phyloP scores from a whole-genome alignment of 2,329 filamentous ascomycete species.

The Tricladium varicosporioides region DNA sequence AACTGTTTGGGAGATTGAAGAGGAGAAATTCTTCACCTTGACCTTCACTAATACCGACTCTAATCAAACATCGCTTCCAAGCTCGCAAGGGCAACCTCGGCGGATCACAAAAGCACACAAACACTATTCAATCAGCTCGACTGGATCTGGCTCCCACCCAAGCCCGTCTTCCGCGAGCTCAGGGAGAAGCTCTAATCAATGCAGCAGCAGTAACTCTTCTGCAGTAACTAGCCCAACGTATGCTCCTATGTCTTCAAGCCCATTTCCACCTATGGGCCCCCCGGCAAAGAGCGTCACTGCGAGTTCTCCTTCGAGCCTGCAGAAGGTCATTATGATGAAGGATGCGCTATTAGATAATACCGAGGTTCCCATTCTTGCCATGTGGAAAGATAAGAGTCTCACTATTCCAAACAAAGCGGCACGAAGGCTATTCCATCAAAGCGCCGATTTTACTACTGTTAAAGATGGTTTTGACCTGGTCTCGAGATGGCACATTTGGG shows the following conservation, averaged over 20 bases:
- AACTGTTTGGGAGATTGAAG: slow-evolving; percentile 68
- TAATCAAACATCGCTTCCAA: slow-evolving; percentile 30
- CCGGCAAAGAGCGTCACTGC: slow-evolving; percentile 55
- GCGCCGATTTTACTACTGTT: slow-evolving; percentile 38
- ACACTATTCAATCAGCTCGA: slow-evolving; percentile 9
- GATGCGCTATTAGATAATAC: slow-evolving; percentile 75
- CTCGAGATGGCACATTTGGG: slow-evolving; percentile 59
- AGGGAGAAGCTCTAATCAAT: slow-evolving; percentile 23
- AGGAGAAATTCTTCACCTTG: slow-evolving; percentile 69
- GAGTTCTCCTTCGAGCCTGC: slow-evolving; percentile 62
- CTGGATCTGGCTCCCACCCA: slow-evolving; percentile 19
- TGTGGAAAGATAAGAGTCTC: slow-evolving; percentile 78
- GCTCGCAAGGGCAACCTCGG: slow-evolving; percentile 17
- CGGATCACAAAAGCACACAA: slow-evolving; percentile 16
- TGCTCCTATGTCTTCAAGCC: slow-evolving; percentile 52
- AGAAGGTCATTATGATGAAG: slow-evolving; percentile 73
- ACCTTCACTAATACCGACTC: slow-evolving; percentile 66
- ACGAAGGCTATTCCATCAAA: slow-evolving; percentile 47
- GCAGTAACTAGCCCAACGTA: slow-evolving; percentile 49
- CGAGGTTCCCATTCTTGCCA: slow-evolving; percentile 70
- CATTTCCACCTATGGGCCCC: slow-evolving; percentile 67
- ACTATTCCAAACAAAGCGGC: slow-evolving; percentile 65
- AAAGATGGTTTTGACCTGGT: slow-evolving; percentile 56
- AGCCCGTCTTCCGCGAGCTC: slow-evolving; percentile 30
- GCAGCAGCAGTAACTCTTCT: slow-evolving; percentile 34